A percentile compares a stretch with the other conserved stretches of the same genome.
Evolutionary conservation across 176 grass and related monocot genomes (phyloP).

Genomic region (Triticum aestivum): DNA sequence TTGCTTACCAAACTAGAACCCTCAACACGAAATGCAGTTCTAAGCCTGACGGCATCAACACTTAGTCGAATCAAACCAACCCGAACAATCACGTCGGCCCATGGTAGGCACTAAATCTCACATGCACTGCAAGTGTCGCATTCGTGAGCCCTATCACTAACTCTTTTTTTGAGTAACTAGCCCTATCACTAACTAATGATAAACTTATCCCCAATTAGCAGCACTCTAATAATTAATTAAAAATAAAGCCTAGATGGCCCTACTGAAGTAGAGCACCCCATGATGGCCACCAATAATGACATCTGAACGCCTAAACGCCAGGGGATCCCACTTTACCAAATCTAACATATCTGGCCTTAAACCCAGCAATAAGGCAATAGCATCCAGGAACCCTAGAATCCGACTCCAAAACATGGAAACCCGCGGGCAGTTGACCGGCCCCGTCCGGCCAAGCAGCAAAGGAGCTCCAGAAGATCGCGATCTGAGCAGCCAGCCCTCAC

Average conservation of each 20-base stretch:
- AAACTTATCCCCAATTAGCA: conserved; percentile 8
- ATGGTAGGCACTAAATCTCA: neutral
- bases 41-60: neutral
- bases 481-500: conserved; percentile 15
- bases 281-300: conserved; percentile 13
- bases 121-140: neutral
- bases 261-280: conserved; percentile 6
- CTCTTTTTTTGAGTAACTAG: neutral
- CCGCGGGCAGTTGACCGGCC: conserved; percentile 20
- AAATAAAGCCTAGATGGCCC: neutral
- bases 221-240: neutral
- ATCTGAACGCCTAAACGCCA: neutral
- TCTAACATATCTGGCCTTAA: conserved; percentile 28
- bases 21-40: neutral
- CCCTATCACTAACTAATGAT: neutral
- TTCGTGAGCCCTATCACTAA: neutral
- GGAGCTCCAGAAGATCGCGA: conserved; percentile 19
- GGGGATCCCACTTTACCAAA: neutral
- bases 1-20: neutral
- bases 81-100: neutral
- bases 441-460: conserved; percentile 21
- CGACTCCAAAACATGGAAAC: neutral
- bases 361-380: neutral
- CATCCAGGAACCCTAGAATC: neutral
- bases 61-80: neutral